Conservation (phyloP, 192 early-diverging fungal genomes). For the Allomyces arbusculus region DNA sequence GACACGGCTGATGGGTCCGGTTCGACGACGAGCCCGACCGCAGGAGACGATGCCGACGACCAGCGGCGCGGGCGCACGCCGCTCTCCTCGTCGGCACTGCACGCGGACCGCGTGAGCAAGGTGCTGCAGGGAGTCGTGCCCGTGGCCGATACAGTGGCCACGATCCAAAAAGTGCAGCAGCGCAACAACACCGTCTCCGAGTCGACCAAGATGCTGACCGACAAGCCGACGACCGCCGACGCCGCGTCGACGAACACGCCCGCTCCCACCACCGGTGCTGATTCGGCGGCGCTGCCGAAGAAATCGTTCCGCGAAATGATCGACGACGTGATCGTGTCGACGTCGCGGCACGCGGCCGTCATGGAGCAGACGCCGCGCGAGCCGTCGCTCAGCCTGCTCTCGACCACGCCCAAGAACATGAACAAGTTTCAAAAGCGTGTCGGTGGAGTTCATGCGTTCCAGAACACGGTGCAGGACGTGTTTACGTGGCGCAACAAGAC, state of each 20-base stretch:
- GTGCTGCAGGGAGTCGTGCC: neutral
- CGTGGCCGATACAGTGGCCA: neutral
- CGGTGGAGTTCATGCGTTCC: conserved; percentile 20
- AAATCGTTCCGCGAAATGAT: neutral
- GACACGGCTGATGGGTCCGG: too few species aligned
- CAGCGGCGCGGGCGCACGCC: neutral
- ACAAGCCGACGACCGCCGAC: neutral
- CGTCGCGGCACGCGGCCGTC: neutral
- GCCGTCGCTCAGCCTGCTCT: conserved; percentile 19
- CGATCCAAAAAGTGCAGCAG: neutral
- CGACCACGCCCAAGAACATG: conserved; percentile 30
- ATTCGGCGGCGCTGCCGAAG: neutral
- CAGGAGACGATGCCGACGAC: too few species aligned
- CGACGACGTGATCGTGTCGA: neutral
- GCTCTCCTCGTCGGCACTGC: neutral
- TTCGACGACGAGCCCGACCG: too few species aligned
- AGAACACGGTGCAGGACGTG: conserved; percentile 15
- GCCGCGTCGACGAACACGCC: neutral
- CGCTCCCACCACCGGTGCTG: neutral
- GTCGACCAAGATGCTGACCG: neutral
- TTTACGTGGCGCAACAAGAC: conserved; percentile 24
- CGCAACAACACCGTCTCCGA: neutral
- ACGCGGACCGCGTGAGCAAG: neutral
- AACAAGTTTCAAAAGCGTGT: conserved; percentile 16
- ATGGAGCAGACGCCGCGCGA: neutral